Conservation (phyloP, 306 rosid genomes). For the Ormosia semicastrata region DNA sequence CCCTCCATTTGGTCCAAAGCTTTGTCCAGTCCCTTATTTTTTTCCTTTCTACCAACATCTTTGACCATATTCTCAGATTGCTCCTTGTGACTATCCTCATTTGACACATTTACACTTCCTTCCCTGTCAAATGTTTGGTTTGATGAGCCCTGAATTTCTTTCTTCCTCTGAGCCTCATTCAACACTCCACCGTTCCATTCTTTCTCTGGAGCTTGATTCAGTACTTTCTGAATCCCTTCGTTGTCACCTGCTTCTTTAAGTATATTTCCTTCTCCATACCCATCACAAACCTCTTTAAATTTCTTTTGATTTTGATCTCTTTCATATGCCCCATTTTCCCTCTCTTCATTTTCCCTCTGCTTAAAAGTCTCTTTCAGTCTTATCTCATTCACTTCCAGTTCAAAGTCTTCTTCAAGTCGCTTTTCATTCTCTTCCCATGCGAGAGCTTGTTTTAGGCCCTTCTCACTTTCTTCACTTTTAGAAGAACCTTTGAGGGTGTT, state of each 20-base stretch:
- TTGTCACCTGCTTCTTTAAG: constrained; percentile 1
- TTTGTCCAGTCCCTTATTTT: constrained; percentile 8
- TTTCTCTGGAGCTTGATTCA: constrained; percentile 23
- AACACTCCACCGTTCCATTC: constrained; percentile 6
- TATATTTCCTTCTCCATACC: constrained; percentile 33
- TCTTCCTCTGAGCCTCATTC: constrained; percentile 28
- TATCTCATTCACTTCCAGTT: constrained; percentile 36
- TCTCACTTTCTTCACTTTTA: constrained; percentile 30
- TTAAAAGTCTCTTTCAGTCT: constrained; percentile 23
- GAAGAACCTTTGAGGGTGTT: constrained; percentile 17
- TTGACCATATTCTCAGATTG: constrained; percentile 16
- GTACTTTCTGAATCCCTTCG: constrained; percentile 6
- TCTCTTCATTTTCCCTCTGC: constrained; percentile 26
- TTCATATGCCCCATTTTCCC: not conserved
- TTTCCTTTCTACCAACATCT: constrained; percentile 24
- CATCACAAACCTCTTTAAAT: constrained; percentile 15
- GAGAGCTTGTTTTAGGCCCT: constrained; percentile 21
- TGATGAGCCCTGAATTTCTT: constrained; percentile 20
- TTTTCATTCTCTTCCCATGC: constrained; percentile 38
- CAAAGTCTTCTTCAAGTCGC: constrained; percentile 20
- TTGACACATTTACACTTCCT: constrained; percentile 20
- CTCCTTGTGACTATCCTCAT: constrained; percentile 30
- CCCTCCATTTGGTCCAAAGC: constrained; percentile 21
- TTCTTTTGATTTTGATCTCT: constrained; percentile 24
- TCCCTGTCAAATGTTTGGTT: constrained; percentile 25